Evolutionary conservation across 306 rosid genomes (phyloP).

Genomic region (Boehmeria nivea): DNA sequence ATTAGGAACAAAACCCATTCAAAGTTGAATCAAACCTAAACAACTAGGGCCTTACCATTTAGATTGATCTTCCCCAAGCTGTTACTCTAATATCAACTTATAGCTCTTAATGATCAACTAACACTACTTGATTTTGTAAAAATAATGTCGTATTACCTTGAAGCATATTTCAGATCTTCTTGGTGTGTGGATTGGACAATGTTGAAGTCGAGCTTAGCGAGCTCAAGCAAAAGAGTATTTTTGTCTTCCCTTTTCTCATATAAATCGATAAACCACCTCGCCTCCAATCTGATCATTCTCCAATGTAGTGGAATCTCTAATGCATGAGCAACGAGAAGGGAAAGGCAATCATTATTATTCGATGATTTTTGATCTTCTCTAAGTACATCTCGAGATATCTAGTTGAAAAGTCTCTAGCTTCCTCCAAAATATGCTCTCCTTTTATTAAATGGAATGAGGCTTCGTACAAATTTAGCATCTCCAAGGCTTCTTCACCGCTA

Average conservation of each 20-base stretch:
- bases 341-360: not conserved
- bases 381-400: slow-evolving; percentile 6
- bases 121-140: too few relatives aligned
- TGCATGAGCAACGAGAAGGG: not conserved
- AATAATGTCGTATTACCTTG: not conserved
- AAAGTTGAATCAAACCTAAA: too few relatives aligned
- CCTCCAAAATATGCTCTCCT: slow-evolving; percentile 24
- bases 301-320: not conserved
- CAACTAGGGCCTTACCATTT: too few relatives aligned
- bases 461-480: slow-evolving; percentile 28
- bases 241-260: not conserved
- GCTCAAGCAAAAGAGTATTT: not conserved
- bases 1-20: too few relatives aligned
- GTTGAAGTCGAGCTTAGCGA: not conserved
- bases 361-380: not conserved
- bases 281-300: slow-evolving; percentile 1
- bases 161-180: not conserved
- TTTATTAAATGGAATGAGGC: slow-evolving; percentile 25
- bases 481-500: not conserved
- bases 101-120: too few relatives aligned
- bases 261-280: not conserved
- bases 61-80: too few relatives aligned
- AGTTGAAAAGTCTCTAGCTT: slow-evolving; percentile 18
- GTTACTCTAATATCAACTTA: too few relatives aligned
- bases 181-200: not conserved